phyloP scores from a whole-genome alignment of 352 stramenopile species.

The Ophiocytium majus region DNA sequence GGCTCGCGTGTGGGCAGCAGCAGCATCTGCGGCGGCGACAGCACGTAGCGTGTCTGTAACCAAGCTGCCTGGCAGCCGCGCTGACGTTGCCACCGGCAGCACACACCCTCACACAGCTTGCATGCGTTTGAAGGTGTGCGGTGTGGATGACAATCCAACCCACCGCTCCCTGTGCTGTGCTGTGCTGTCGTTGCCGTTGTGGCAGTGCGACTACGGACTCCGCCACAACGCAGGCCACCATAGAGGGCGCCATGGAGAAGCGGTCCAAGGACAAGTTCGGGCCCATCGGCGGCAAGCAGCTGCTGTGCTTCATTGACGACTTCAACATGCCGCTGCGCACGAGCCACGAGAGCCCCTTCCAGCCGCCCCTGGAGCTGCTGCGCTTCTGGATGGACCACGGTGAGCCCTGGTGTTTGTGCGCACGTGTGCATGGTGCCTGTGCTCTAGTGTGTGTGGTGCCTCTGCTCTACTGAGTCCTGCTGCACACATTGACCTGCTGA shows the following conservation, averaged over 20 bases:
- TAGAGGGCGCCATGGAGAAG: constrained; percentile 90
- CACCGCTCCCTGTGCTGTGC: neutral
- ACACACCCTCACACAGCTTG: no score
- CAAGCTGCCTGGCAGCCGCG: no score
- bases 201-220: constrained; percentile 45
- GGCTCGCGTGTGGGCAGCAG: no score
- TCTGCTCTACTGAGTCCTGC: neutral
- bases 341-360: constrained; percentile 82
- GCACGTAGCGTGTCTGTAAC: no score
- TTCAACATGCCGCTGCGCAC: constrained; percentile 89
- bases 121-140: no score
- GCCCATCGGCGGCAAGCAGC: constrained; percentile 82
- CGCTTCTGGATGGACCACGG: constrained; percentile 84
- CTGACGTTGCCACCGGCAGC: no score
- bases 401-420: constrained; percentile 29
- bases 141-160: no score
- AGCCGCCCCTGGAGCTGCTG: constrained; percentile 78
- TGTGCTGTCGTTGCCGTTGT: neutral
- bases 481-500: neutral
- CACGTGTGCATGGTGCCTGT: neutral
- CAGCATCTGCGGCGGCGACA: no score
- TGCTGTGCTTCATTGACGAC: constrained; percentile 90
- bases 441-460: neutral
- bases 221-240: constrained; percentile 67
- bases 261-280: constrained; percentile 86